These are phyloP conservation scores for Aquilaria yunnanensis DNA, from an alignment of 345 rosid genomes.

Conservation along the genomic window DNA sequence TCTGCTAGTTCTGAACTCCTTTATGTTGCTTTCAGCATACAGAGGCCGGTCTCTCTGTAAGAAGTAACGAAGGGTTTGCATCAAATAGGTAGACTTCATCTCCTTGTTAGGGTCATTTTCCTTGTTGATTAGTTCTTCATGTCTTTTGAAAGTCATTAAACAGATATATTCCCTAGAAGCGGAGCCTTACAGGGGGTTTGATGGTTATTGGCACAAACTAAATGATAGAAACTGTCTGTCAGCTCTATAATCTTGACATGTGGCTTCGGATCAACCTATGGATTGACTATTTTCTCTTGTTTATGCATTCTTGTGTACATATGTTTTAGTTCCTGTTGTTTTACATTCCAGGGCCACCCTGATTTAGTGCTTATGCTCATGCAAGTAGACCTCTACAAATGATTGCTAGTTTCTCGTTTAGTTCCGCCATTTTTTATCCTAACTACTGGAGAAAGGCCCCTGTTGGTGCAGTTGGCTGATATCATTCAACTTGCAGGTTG, in stretches of 20 bases:
- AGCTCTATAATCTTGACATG: background rate
- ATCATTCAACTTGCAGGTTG: slow-evolving; percentile 39
- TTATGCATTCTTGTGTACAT: background rate
- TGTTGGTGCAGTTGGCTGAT: background rate
- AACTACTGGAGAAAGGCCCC: too few relatives aligned
- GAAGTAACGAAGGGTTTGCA: slow-evolving; percentile 71
- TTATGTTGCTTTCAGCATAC: slow-evolving; percentile 44
- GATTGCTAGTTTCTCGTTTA: too few relatives aligned
- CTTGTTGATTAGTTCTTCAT: background rate
- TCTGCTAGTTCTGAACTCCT: background rate
- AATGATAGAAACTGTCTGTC: too few relatives aligned
- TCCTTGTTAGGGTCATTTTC: background rate
- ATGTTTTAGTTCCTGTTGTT: too few relatives aligned
- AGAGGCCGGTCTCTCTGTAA: slow-evolving; percentile 80
- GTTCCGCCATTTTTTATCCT: too few relatives aligned
- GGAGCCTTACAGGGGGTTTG: background rate
- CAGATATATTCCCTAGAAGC: slow-evolving; percentile 1
- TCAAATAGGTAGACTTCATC: slow-evolving; percentile 57
- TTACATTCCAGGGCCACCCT: too few relatives aligned
- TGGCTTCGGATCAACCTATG: too few relatives aligned
- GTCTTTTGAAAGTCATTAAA: background rate
- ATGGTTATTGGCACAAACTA: too few relatives aligned
- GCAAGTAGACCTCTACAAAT: too few relatives aligned
- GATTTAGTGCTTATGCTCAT: too few relatives aligned
- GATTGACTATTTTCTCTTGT: too few relatives aligned